Evolutionary conservation across 1,139 yeast genomes (phyloP).

Genomic region (Debaryomyces sp.): DNA sequence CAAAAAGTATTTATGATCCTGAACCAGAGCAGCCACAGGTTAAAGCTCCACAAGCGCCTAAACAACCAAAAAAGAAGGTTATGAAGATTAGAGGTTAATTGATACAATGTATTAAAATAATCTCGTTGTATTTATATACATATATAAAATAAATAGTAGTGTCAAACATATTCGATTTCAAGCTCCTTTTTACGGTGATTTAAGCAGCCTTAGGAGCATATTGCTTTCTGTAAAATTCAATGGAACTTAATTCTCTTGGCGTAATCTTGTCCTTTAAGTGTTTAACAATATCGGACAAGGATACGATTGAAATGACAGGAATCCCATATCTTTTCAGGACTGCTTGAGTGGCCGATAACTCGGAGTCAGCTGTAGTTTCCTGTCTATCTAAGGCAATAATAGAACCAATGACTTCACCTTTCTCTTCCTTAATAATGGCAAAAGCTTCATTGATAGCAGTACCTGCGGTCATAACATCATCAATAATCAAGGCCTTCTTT

Average conservation of each 20-base stretch:
- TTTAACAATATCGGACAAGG: slow-evolving; percentile 70
- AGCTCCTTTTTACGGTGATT: not conserved
- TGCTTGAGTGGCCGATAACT: slow-evolving; percentile 77
- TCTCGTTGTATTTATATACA: not conserved
- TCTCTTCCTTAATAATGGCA: slow-evolving; percentile 67
- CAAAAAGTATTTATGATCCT: slow-evolving; percentile 67
- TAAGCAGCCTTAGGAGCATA: slow-evolving; percentile 42
- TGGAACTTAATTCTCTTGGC: slow-evolving; percentile 53
- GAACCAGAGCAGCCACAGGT: slow-evolving; percentile 44
- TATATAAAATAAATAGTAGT: not conserved
- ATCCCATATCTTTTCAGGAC: slow-evolving; percentile 72
- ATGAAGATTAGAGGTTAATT: slow-evolving; percentile 49
- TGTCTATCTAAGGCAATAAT: slow-evolving; percentile 92
- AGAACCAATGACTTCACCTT: slow-evolving; percentile 79
- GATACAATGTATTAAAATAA: not conserved
- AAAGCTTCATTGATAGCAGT: slow-evolving; percentile 97
- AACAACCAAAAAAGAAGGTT: slow-evolving; percentile 54
- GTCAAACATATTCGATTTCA: not conserved
- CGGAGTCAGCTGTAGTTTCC: slow-evolving; percentile 74
- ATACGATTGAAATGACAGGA: slow-evolving; percentile 83
- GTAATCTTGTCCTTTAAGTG: slow-evolving; percentile 60
- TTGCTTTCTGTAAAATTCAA: slow-evolving; percentile 60
- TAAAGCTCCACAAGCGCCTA: slow-evolving; percentile 41
- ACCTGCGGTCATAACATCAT: slow-evolving; percentile 98
- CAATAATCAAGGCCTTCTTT: slow-evolving; percentile 80